Evolutionary conservation across 306 rosid genomes (phyloP), one percentile per base, ranked within the genome.

Genomic region (Casuarina cunninghamiana): DNA sequence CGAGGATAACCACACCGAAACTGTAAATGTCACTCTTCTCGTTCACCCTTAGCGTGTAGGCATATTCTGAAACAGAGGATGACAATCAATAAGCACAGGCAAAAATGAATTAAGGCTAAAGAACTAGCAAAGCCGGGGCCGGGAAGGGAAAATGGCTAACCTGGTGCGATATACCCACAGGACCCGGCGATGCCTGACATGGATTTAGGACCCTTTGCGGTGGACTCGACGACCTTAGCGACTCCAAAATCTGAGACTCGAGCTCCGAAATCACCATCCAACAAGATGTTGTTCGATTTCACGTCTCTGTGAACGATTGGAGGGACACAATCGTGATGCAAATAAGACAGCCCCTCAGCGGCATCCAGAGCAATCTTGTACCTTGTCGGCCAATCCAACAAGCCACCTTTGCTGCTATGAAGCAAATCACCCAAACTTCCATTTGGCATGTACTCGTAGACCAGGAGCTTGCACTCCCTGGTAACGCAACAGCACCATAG

Each of bases 91-190:
- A 83, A 48, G 19, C 48, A 71, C 3, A 77, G 80, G 68, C 11
- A 72, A 44, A 76, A 75, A 10, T 71, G 53, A 83, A 6, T 71
- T 63, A 53, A 63, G 53, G 16, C 38, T 19, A 69, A 70, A 71
- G 41, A 1, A 74, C 21, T 76, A 21, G 26, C 26, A 21, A 21
- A 21, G 26, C 26, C 26, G 26, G 26, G 26, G 26, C 26, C 26
- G 0, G 26, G 26, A 21, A 21, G 26, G 26, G 26, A 0, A 21
- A 21, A 21, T 21, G 0, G 26, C 26, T 65, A 80, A 94, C 98
- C 98, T 85, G 98, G 97, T 65, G 98, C 98, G 60, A 94, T 94
- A 84, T 94, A 94, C 17, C 98, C 98, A 75, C 97, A 92, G 46
- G 98, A 94, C 37, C 98, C 98, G 3, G 97, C 97, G 26, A 94